Evolutionary conservation across 768 basidiomycete genomes (phyloP), one percentile per base, ranked within the genome.

Genomic region (Ephemerocybe angulata): DNA sequence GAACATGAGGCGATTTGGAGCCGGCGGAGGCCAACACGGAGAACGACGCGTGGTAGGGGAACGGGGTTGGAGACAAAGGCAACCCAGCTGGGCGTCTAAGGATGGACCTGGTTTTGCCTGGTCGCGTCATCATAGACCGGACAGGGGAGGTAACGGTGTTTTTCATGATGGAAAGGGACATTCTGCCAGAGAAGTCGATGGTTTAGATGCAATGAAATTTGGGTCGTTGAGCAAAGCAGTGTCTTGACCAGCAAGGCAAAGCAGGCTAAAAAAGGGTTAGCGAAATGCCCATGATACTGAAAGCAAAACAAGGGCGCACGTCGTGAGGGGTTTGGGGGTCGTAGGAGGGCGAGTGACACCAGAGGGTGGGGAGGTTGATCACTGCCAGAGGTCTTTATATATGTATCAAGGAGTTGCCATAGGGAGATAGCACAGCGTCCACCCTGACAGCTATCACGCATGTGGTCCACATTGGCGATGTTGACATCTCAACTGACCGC

Each of bases 1-100:
- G 85, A 54, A 88, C 86, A 62, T 81, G 84, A 3, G 76, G 72
- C 4, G 76, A 79, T 51, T 65, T 68, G 31, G 64, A 59, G 21
- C 65, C 61, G 1, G 72, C 67, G 22, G 72, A 68, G 21, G 67
- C 56, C 35, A 70, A 56, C 31, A 72, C 54, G 21, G 70, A 70
- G 50, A 72, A 72, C 58, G 60, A 70, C 1, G 68, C 61, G 19
- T 67, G 49, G 54, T 68, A 61, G 6, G 69, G 63, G 52, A 67
- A 64, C 6, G 68, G 63, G 28, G 57, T 65, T 6, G 73, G 72
- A 4, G 74, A 71, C 31, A 77, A 63, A 19, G 74, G 67, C 21
- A 77, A 59, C 25, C 74, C 64, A 0, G 67, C 57, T 13, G 76
- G 73, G 28, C 73, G 67, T 64, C 74, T 78, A 60, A 77, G 71